Conservation (phyloP, 305 asterid genomes). For the Fraxinus platypoda region DNA sequence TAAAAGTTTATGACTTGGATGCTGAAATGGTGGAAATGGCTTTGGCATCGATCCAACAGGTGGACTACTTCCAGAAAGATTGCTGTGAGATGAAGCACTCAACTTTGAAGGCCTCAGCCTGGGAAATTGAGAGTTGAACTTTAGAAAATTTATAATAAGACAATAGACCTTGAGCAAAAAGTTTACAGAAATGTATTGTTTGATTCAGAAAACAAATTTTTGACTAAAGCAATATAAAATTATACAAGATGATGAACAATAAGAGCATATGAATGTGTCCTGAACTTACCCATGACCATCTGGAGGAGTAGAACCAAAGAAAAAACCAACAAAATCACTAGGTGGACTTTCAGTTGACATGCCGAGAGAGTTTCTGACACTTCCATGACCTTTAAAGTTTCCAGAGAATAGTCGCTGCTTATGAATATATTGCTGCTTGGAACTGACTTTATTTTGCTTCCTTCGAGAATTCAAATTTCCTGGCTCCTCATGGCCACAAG, state of each 20-base stretch:
- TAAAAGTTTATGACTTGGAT: slow-evolving; percentile 81
- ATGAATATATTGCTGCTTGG: slow-evolving; percentile 51
- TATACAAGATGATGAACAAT: neutral
- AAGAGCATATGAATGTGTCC: slow-evolving; percentile 1
- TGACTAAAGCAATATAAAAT: slow-evolving; percentile 1
- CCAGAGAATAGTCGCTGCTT: slow-evolving; percentile 72
- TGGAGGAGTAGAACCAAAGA: slow-evolving; percentile 94
- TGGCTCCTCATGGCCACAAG: slow-evolving; percentile 49
- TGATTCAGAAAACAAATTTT: neutral
- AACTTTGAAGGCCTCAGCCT: slow-evolving; percentile 56
- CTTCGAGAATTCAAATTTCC: slow-evolving; percentile 53
- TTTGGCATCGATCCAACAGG: slow-evolving; percentile 82
- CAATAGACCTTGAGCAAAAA: slow-evolving; percentile 4
- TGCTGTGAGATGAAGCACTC: slow-evolving; percentile 73
- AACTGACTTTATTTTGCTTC: slow-evolving; percentile 59
- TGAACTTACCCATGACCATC: slow-evolving; percentile 69
- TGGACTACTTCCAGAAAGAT: slow-evolving; percentile 61
- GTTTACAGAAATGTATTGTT: neutral
- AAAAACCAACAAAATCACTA: slow-evolving; percentile 81
- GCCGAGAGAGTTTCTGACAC: slow-evolving; percentile 45
- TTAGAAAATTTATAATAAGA: slow-evolving; percentile 2
- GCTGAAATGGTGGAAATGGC: slow-evolving; percentile 80
- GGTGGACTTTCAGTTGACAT: slow-evolving; percentile 78
- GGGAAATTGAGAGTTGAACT: slow-evolving; percentile 24
- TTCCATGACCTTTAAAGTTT: slow-evolving; percentile 52